These are phyloP conservation scores for Pseudocercospora cruenta DNA, from an alignment of 2,329 filamentous ascomycete genomes.

Conservation along the genomic window DNA sequence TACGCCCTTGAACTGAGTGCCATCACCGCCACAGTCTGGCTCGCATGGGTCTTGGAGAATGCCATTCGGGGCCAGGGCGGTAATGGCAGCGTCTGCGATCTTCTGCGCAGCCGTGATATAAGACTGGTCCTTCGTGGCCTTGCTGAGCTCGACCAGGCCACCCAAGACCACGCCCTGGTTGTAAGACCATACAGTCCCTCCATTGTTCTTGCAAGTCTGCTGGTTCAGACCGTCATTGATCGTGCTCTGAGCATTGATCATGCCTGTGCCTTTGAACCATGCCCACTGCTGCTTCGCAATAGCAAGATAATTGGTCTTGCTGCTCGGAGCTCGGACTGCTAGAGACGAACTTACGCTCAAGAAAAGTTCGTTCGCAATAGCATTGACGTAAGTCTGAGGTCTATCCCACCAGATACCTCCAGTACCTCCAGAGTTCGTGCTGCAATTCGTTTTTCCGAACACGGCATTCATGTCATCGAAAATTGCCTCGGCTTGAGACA, in stretches of 20 bases:
- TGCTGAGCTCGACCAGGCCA: conserved; percentile 58
- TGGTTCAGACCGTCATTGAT: conserved; percentile 59
- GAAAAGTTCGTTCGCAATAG: conserved; percentile 49
- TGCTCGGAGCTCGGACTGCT: conserved; percentile 52
- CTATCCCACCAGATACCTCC: conserved; percentile 55
- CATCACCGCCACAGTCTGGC: conserved; percentile 46
- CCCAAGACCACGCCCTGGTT: conserved; percentile 66
- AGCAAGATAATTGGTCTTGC: conserved; percentile 45
- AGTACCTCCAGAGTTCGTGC: conserved; percentile 19
- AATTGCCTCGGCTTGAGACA: conserved; percentile 53
- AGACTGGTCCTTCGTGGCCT: conserved; percentile 37
- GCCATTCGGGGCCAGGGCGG: conserved; percentile 41
- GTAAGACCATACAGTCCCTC: conserved; percentile 49
- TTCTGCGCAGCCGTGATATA: conserved; percentile 42
- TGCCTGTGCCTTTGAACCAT: conserved; percentile 56
- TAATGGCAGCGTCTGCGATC: conserved; percentile 48
- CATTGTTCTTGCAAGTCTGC: conserved; percentile 57
- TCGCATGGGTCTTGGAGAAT: conserved; percentile 47
- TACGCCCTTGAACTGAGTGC: conserved; percentile 71
- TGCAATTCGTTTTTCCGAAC: conserved; percentile 48
- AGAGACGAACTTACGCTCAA: conserved; percentile 55
- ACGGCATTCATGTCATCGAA: conserved; percentile 51
- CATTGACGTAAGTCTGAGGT: conserved; percentile 52
- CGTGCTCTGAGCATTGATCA: conserved; percentile 54
- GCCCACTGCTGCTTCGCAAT: conserved; percentile 54